phyloP scores from a whole-genome alignment of 2,329 filamentous ascomycete species.

The Hypoxylon sp. region DNA sequence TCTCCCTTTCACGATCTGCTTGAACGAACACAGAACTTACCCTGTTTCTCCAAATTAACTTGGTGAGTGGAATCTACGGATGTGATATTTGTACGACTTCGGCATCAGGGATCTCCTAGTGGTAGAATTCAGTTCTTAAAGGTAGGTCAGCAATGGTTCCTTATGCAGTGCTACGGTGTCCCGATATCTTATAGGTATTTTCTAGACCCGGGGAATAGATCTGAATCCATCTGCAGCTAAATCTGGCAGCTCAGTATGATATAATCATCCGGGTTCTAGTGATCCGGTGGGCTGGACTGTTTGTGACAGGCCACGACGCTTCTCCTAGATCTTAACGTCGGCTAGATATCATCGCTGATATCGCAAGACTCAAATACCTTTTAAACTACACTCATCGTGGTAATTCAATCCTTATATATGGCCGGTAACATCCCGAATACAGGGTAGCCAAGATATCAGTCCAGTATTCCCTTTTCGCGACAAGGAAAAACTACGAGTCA shows the following conservation, averaged over 20 bases:
- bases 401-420: neutral
- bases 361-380: slow-evolving; percentile 4
- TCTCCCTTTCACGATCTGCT: neutral
- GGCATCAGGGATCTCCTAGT: slow-evolving; percentile 8
- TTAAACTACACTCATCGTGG: neutral
- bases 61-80: neutral
- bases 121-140: slow-evolving; percentile 3
- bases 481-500: slow-evolving; percentile 9
- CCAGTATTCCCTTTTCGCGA: neutral
- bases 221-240: slow-evolving; percentile 29
- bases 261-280: slow-evolving; percentile 19
- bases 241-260: slow-evolving; percentile 35
- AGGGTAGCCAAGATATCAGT: slow-evolving; percentile 1
- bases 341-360: slow-evolving; percentile 8
- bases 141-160: neutral
- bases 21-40: neutral
- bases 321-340: neutral
- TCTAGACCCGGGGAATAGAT: slow-evolving; percentile 24
- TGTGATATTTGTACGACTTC: slow-evolving; percentile 19
- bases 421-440: neutral
- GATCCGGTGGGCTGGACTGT: slow-evolving; percentile 27
- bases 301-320: slow-evolving; percentile 31
- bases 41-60: neutral
- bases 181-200: slow-evolving; percentile 9
- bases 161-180: slow-evolving; percentile 26